Percentiles rank a stretch among this genome's conserved stretches.
Evolutionary conservation across 352 stramenopile species (phyloP).

Genomic region (Pythium coloratum): DNA sequence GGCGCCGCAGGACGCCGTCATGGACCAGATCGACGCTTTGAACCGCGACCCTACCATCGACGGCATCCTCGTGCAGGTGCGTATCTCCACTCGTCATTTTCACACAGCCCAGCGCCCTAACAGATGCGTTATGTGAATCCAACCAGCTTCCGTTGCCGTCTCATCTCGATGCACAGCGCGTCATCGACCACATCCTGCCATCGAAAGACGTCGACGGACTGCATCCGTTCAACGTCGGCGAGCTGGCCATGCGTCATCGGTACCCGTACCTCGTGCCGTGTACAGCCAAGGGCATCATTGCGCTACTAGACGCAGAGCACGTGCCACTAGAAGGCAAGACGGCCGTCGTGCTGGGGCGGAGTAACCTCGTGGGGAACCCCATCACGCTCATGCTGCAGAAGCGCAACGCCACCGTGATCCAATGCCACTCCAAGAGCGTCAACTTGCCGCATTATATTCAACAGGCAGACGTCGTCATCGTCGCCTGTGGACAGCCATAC

Average conservation of each 20-base stretch:
- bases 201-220: slow-evolving; percentile 99
- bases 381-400: slow-evolving; percentile 95
- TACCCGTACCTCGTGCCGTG: slow-evolving; percentile 93
- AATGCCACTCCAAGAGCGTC: slow-evolving; percentile 95
- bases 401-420: slow-evolving; percentile 96
- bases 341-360: slow-evolving; percentile 96
- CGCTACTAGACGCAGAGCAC: slow-evolving; percentile 90
- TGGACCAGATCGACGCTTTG: slow-evolving; percentile 71
- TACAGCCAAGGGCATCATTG: slow-evolving; percentile 97
- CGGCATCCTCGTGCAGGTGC: slow-evolving; percentile 86
- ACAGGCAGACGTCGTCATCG: slow-evolving; percentile 97
- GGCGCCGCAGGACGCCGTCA: slow-evolving; percentile 51
- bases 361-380: slow-evolving; percentile 97
- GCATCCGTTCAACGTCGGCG: slow-evolving; percentile 96
- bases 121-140: too few species aligned
- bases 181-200: slow-evolving; percentile 92
- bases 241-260: slow-evolving; percentile 85
- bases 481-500: slow-evolving; percentile 94
- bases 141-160: slow-evolving; percentile 88
- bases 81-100: background rate
- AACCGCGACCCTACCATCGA: slow-evolving; percentile 78
- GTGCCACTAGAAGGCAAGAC: slow-evolving; percentile 92
- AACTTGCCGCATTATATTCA: slow-evolving; percentile 88
- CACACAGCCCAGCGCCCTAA: too few species aligned
- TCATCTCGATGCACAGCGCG: slow-evolving; percentile 91